A percentile compares a stretch with the other conserved stretches of the same genome.
phyloP scores from a whole-genome alignment of 345 rosid species.

The Corchorus capsularis region DNA sequence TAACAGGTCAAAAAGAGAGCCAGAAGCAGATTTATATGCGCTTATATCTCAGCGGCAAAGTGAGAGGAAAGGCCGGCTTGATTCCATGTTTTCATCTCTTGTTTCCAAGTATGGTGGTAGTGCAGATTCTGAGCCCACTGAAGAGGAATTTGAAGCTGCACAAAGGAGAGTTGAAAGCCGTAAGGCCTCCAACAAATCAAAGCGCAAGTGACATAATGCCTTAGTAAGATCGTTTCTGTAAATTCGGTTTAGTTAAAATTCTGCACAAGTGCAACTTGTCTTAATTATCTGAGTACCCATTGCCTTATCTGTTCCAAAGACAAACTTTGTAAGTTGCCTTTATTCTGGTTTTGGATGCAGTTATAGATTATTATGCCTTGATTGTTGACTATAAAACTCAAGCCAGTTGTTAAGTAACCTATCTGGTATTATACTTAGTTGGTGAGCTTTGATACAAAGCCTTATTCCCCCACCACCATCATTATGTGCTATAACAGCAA shows the following conservation, averaged over 20 bases:
- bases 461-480: neutral
- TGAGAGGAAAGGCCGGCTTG: constrained; percentile 62
- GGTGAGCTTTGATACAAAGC: neutral
- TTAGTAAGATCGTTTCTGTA: constrained; percentile 14
- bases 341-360: neutral
- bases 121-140: constrained; percentile 57
- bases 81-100: constrained; percentile 78
- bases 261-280: neutral
- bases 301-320: neutral
- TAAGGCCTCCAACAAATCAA: constrained; percentile 30
- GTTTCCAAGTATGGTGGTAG: constrained; percentile 64
- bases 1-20: constrained; percentile 50
- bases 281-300: neutral
- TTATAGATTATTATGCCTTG: neutral
- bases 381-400: neutral
- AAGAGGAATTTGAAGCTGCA: constrained; percentile 89
- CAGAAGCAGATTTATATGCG: constrained; percentile 60
- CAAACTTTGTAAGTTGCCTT: neutral
- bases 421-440: neutral
- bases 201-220: neutral
- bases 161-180: constrained; percentile 59
- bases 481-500: neutral
- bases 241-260: neutral
- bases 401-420: neutral
- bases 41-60: constrained; percentile 64